Percentiles rank a stretch among this genome's conserved stretches.
These are phyloP conservation scores for Stemphylium lycopersici DNA, from an alignment of 2,329 filamentous ascomycete genomes.

Conservation along the genomic window DNA sequence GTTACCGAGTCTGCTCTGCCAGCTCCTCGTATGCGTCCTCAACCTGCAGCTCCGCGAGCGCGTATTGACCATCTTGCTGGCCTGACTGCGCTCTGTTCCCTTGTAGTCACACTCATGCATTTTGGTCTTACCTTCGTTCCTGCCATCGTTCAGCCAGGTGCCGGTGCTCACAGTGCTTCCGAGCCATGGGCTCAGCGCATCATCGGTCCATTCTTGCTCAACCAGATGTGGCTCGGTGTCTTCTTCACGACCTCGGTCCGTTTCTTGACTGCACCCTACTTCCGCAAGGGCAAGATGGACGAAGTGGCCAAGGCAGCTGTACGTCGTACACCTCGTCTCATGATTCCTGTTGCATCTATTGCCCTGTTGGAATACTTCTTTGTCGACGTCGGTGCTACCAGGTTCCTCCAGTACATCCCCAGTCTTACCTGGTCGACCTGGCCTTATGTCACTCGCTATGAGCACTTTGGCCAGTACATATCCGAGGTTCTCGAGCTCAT, in stretches of 20 bases:
- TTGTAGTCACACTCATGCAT: constrained; percentile 55
- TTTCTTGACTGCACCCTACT: constrained; percentile 53
- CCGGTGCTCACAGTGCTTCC: constrained; percentile 47
- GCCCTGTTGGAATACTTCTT: constrained; percentile 56
- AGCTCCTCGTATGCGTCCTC: constrained; percentile 35
- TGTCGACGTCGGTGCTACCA: constrained; percentile 52
- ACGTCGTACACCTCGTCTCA: constrained; percentile 53
- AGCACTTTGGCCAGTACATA: constrained; percentile 53
- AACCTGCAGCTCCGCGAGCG: constrained; percentile 31
- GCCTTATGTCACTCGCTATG: constrained; percentile 52
- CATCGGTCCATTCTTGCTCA: constrained; percentile 53
- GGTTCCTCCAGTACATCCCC: constrained; percentile 53
- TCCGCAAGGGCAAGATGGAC: constrained; percentile 51
- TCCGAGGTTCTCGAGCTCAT: constrained; percentile 54
- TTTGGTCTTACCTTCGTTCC: constrained; percentile 55
- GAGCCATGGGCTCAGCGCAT: constrained; percentile 52
- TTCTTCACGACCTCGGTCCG: constrained; percentile 58
- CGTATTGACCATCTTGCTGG: constrained; percentile 57
- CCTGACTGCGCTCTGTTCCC: constrained; percentile 52
- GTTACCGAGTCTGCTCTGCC: constrained; percentile 40
- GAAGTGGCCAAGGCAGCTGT: constrained; percentile 54
- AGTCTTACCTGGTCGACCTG: constrained; percentile 57
- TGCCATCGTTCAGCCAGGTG: constrained; percentile 42
- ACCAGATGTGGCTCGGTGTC: constrained; percentile 56
- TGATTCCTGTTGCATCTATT: constrained; percentile 54